Percentiles rank a stretch among this genome's conserved stretches.
phyloP scores from a whole-genome alignment of 305 asterid genomes.

The Coffea humblotiana region DNA sequence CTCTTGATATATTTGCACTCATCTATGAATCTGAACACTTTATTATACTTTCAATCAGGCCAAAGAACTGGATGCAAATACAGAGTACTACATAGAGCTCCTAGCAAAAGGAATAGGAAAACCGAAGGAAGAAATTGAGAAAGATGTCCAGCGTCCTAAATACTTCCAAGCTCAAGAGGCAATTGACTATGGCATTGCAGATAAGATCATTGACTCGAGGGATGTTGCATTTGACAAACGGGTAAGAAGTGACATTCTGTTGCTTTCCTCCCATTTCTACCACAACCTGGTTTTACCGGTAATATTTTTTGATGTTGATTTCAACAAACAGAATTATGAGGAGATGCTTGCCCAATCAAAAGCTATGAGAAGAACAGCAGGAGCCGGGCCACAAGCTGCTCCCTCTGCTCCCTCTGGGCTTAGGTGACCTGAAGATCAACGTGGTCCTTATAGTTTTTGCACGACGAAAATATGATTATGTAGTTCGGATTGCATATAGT shows the following conservation, averaged over 20 bases:
- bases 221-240: constrained; percentile 66
- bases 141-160: constrained; percentile 68
- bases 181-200: constrained; percentile 82
- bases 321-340: constrained; percentile 55
- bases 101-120: constrained; percentile 72
- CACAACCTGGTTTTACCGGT: not conserved
- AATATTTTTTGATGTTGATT: not conserved
- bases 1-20: not conserved
- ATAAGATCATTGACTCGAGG: constrained; percentile 61
- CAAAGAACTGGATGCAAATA: constrained; percentile 68
- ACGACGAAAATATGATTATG: not conserved
- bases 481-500: not conserved
- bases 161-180: constrained; percentile 70
- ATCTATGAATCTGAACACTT: constrained; percentile 4
- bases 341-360: constrained; percentile 63
- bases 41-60: constrained; percentile 46
- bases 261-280: constrained; percentile 6
- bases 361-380: constrained; percentile 52
- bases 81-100: constrained; percentile 64
- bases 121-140: constrained; percentile 77
- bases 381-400: constrained; percentile 57
- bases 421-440: constrained; percentile 31
- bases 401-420: constrained; percentile 70
- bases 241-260: constrained; percentile 39
- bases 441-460: not conserved